Percentiles rank a stretch among this genome's conserved stretches.
Conservation (phyloP, 805 yeast species). For the Metschnikowia picachoensis region DNA sequence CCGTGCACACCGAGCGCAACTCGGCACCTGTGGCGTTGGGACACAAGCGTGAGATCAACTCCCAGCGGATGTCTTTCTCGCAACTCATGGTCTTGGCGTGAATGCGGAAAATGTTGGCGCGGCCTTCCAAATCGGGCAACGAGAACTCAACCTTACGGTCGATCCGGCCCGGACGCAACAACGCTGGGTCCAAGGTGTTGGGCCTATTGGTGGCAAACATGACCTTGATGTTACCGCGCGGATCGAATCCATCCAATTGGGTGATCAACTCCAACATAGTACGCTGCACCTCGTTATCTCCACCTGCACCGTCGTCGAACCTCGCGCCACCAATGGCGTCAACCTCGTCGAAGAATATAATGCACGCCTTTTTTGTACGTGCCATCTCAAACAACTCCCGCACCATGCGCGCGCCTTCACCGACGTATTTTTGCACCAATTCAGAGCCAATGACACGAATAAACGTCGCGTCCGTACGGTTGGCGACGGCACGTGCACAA, state of each 20-base stretch:
- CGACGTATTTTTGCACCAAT: constrained; percentile 96
- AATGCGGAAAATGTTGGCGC: constrained; percentile 95
- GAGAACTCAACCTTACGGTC: constrained; percentile 99
- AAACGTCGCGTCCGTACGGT: constrained; percentile 98
- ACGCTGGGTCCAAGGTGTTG: constrained; percentile 95
- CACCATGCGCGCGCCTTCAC: constrained; percentile 99
- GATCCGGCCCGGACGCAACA: constrained; percentile 96
- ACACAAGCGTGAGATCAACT: constrained; percentile 91
- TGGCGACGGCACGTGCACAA: constrained; percentile 98
- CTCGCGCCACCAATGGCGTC: constrained; percentile 99
- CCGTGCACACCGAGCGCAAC: constrained; percentile 96
- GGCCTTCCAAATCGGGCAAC: constrained; percentile 93
- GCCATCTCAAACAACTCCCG: constrained; percentile 99
- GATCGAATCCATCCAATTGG: constrained; percentile 97
- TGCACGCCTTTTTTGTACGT: constrained; percentile 95
- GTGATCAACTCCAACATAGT: constrained; percentile 98
- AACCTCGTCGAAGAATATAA: constrained; percentile 95
- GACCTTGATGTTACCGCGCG: constrained; percentile 97
- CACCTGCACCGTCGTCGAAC: constrained; percentile 99
- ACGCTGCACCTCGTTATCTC: constrained; percentile 98
- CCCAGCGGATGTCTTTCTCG: constrained; percentile 98
- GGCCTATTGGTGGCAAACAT: constrained; percentile 99
- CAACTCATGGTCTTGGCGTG: constrained; percentile 98
- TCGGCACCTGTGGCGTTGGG: constrained; percentile 99
- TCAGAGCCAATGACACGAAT: constrained; percentile 98